These are phyloP conservation scores for Phytophthora melonis DNA, from an alignment of 352 stramenopile genomes.

Conservation along the genomic window DNA sequence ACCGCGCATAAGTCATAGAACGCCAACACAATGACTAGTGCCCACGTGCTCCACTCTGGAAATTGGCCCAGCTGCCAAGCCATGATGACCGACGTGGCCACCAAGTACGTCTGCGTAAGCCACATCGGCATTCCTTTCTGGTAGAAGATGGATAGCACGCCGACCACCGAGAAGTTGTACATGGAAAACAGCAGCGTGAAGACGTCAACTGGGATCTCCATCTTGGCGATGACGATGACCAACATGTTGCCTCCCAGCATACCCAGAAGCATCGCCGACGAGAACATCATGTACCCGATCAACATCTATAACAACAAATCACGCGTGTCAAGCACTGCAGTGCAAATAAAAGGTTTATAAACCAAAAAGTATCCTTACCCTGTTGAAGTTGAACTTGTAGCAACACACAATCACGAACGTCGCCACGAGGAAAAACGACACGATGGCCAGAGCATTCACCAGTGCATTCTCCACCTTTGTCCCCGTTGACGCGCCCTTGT, in stretches of 20 bases:
- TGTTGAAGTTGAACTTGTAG: conserved; percentile 93
- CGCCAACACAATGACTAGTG: conserved; percentile 94
- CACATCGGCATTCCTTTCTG: conserved; percentile 83
- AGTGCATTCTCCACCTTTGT: conserved; percentile 82
- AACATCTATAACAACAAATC: conserved; percentile 54
- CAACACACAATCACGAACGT: conserved; percentile 93
- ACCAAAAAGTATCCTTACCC: conserved; percentile 39
- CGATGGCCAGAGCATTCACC: conserved; percentile 91
- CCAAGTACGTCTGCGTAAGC: conserved; percentile 95
- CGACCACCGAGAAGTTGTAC: conserved; percentile 94
- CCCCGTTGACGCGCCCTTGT: conserved; percentile 58
- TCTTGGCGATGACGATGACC: conserved; percentile 69
- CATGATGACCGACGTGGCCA: conserved; percentile 97
- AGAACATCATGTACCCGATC: conserved; percentile 93
- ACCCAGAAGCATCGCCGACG: conserved; percentile 86
- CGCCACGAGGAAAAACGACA: conserved; percentile 89
- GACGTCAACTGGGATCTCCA: conserved; percentile 69
- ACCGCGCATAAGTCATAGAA: conserved; percentile 99
- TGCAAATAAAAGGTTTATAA: not conserved
- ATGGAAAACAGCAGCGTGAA: conserved; percentile 82
- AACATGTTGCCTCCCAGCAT: conserved; percentile 89
- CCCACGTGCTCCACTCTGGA: conserved; percentile 95
- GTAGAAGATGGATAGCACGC: conserved; percentile 92
- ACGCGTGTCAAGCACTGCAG: not conserved
- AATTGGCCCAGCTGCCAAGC: conserved; percentile 98